phyloP scores from a whole-genome alignment of 129 eudicot genomes.

The Lactuca saligna region DNA sequence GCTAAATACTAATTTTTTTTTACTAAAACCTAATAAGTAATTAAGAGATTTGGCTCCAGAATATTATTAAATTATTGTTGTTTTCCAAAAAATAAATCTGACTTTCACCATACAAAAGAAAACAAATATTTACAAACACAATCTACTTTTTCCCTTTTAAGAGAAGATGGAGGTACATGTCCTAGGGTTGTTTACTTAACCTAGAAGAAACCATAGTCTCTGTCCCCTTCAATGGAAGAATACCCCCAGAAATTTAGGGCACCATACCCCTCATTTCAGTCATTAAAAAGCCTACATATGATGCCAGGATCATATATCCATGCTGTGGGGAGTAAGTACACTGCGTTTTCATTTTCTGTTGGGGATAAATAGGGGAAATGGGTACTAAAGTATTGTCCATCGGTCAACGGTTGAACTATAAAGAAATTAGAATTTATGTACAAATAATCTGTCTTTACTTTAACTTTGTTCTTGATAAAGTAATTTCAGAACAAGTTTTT shows the following conservation, averaged over 20 bases:
- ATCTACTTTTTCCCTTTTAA: constrained; percentile 11
- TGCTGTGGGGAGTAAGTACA: neutral
- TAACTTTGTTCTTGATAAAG: too few species aligned
- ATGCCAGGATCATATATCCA: constrained; percentile 1
- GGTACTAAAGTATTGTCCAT: neutral
- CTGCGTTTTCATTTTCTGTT: neutral
- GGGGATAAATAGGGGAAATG: neutral
- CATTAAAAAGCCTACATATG: constrained; percentile 5
- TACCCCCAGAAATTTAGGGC: constrained; percentile 36
- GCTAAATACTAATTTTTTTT: too few species aligned
- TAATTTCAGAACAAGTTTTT: too few species aligned
- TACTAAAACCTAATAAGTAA: too few species aligned
- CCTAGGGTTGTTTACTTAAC: constrained; percentile 34
- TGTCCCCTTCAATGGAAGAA: constrained; percentile 34
- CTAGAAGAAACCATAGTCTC: constrained; percentile 28
- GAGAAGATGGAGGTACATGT: constrained; percentile 22
- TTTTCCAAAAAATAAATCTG: neutral
- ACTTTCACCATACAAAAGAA: neutral
- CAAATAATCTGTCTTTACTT: too few species aligned
- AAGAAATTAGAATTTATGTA: too few species aligned
- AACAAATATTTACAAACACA: constrained; percentile 1
- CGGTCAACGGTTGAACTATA: neutral
- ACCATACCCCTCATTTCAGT: constrained; percentile 31
- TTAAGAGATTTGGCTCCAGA: too few species aligned
- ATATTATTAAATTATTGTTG: too few species aligned